phyloP scores from a whole-genome alignment of 2,329 filamentous ascomycete species.

The Sporothrix euskadiensis region DNA sequence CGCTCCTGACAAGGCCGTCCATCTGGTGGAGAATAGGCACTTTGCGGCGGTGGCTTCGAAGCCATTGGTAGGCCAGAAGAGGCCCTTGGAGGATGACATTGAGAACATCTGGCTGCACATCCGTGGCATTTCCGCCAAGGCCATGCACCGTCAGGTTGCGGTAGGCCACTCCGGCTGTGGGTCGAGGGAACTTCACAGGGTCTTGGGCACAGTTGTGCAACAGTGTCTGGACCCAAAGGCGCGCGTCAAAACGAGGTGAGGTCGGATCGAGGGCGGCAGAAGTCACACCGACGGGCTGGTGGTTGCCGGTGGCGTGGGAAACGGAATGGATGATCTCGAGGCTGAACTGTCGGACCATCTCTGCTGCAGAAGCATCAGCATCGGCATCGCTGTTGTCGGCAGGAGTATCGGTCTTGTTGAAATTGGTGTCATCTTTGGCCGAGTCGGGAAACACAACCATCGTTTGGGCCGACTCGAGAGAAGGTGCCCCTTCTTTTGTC shows the following conservation, averaged over 20 bases:
- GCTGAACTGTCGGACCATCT: conserved; percentile 30
- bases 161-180: conserved; percentile 63
- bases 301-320: conserved; percentile 10
- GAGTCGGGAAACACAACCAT: not conserved
- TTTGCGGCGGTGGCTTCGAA: conserved; percentile 54
- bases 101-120: conserved; percentile 68
- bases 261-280: conserved; percentile 46
- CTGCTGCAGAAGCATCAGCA: not conserved
- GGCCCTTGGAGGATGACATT: conserved; percentile 59
- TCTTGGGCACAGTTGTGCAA: conserved; percentile 44
- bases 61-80: conserved; percentile 47
- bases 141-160: conserved; percentile 68
- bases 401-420: not conserved
- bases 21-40: conserved; percentile 55
- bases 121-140: conserved; percentile 61
- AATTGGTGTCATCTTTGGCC: not conserved
- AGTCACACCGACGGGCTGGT: not conserved
- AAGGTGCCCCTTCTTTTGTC: conserved; percentile 9
- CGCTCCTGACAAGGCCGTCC: conserved; percentile 52
- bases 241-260: conserved; percentile 47
- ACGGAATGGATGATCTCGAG: conserved; percentile 30
- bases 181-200: conserved; percentile 30
- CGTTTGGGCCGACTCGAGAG: conserved; percentile 10
- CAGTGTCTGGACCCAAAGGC: conserved; percentile 50
- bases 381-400: not conserved